phyloP scores from a whole-genome alignment of 2,329 filamentous ascomycete genomes.

The Colletotrichum eremochloae region DNA sequence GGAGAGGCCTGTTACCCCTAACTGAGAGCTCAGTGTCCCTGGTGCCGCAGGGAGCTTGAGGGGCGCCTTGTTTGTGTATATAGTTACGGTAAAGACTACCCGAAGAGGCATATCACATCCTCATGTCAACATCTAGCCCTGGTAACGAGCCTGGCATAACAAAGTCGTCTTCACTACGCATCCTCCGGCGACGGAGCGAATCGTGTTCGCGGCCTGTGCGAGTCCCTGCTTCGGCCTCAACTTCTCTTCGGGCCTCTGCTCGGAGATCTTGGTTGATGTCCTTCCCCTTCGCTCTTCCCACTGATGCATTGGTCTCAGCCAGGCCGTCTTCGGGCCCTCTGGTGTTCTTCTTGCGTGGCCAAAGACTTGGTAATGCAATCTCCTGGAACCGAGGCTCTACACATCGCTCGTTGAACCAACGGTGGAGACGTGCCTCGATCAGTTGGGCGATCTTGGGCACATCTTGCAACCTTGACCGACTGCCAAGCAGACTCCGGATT shows the following conservation, averaged over 20 bases:
- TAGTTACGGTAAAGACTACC: constrained; percentile 1
- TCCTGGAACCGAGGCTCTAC: constrained; percentile 91
- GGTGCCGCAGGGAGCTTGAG: constrained; percentile 39
- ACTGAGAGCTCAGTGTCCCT: constrained; percentile 74
- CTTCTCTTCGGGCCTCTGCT: constrained; percentile 64
- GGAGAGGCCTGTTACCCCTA: constrained; percentile 76
- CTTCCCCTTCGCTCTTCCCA: constrained; percentile 67
- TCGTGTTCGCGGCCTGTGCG: constrained; percentile 52
- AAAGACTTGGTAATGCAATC: constrained; percentile 84
- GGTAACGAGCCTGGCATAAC: constrained; percentile 64
- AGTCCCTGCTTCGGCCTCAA: constrained; percentile 59
- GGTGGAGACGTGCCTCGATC: constrained; percentile 82
- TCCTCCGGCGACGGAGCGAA: constrained; percentile 56
- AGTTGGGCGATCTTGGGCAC: constrained; percentile 91
- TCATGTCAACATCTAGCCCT: constrained; percentile 51
- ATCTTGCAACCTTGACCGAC: constrained; percentile 83
- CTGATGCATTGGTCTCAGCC: constrained; percentile 60
- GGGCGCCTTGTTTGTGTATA: constrained; percentile 2
- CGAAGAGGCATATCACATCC: constrained; percentile 30
- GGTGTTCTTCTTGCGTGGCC: constrained; percentile 88
- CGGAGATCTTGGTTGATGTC: constrained; percentile 65
- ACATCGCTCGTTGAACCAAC: constrained; percentile 89
- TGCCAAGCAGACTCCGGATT: constrained; percentile 83
- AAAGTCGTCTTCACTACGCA: constrained; percentile 55
- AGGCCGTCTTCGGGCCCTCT: constrained; percentile 75